A percentile compares a stretch with the other conserved stretches of the same genome.
Evolutionary conservation across 495 filamentous ascomycete species (phyloP).

Genomic region (Oidiodendron maius): DNA sequence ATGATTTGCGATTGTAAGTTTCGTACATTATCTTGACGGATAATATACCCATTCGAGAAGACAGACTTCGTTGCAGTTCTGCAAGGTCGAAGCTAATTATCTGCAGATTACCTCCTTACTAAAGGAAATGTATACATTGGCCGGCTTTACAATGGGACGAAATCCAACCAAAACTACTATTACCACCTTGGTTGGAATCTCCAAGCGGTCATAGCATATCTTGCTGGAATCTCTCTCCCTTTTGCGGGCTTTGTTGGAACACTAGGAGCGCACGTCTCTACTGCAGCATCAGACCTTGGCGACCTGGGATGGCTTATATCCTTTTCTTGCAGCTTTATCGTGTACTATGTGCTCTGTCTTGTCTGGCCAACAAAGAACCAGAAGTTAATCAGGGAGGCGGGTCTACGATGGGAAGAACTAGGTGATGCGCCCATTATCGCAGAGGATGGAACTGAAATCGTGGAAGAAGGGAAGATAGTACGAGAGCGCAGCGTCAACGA

Average conservation of each 20-base stretch:
- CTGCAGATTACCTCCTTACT: slow-evolving; percentile 25
- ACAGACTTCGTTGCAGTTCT: neutral
- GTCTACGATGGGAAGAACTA: slow-evolving; percentile 25
- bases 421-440: slow-evolving; percentile 17
- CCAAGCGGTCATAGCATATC: slow-evolving; percentile 25
- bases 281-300: slow-evolving; percentile 26
- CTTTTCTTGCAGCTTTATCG: slow-evolving; percentile 29
- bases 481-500: neutral
- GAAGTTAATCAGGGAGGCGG: slow-evolving; percentile 23
- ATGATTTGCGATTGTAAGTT: slow-evolving; percentile 27
- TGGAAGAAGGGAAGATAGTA: slow-evolving; percentile 11
- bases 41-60: neutral
- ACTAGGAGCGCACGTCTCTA: slow-evolving; percentile 27
- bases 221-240: slow-evolving; percentile 25
- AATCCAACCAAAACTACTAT: slow-evolving; percentile 25
- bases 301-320: slow-evolving; percentile 35
- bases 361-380: slow-evolving; percentile 35
- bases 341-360: slow-evolving; percentile 31
- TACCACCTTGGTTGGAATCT: slow-evolving; percentile 27
- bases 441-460: slow-evolving; percentile 20
- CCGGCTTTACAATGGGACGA: slow-evolving; percentile 27
- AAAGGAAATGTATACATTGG: slow-evolving; percentile 30
- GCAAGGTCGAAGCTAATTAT: no score
- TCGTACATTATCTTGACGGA: neutral
- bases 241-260: slow-evolving; percentile 29